Percentiles rank a stretch among this genome's conserved stretches.
Evolutionary conservation across 2,329 filamentous ascomycete genomes (phyloP).

Genomic region (Colletotrichum filicis): DNA sequence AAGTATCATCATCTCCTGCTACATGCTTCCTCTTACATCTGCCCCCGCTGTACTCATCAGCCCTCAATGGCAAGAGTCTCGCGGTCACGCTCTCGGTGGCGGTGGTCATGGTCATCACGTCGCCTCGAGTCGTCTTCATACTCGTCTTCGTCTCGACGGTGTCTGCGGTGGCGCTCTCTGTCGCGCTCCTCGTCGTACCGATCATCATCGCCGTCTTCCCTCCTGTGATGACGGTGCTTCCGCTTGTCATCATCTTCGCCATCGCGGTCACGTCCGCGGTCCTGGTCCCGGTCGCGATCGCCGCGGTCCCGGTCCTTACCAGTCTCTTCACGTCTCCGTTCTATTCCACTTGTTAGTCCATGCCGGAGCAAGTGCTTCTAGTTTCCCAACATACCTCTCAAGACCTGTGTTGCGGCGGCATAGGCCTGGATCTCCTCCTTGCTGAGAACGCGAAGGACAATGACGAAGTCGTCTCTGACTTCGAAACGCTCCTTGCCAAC

Average conservation of each 20-base stretch:
- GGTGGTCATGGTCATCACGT: constrained; percentile 45
- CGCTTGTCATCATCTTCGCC: constrained; percentile 40
- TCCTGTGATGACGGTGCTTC: constrained; percentile 39
- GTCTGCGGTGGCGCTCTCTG: constrained; percentile 43
- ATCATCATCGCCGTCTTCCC: constrained; percentile 52
- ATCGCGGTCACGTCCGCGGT: constrained; percentile 41
- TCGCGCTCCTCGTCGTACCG: constrained; percentile 45
- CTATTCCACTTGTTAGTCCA: constrained; percentile 35
- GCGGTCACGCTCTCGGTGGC: constrained; percentile 45
- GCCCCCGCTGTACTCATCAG: background rate
- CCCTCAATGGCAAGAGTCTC: constrained; percentile 35
- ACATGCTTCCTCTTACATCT: background rate
- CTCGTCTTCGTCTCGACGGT: constrained; percentile 41
- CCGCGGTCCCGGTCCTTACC: constrained; percentile 43
- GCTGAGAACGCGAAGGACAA: constrained; percentile 87
- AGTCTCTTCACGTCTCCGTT: constrained; percentile 46
- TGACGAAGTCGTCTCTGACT: constrained; percentile 92
- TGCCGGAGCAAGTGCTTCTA: background rate
- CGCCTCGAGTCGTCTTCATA: constrained; percentile 39
- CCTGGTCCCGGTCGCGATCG: constrained; percentile 42
- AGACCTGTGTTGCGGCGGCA: constrained; percentile 81
- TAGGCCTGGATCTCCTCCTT: constrained; percentile 92
- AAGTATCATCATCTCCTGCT: background rate
- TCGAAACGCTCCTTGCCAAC: constrained; percentile 92
- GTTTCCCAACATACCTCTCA: constrained; percentile 72